phyloP scores from a whole-genome alignment of 2,329 filamentous ascomycete species.

The Beauveria medogensis region DNA sequence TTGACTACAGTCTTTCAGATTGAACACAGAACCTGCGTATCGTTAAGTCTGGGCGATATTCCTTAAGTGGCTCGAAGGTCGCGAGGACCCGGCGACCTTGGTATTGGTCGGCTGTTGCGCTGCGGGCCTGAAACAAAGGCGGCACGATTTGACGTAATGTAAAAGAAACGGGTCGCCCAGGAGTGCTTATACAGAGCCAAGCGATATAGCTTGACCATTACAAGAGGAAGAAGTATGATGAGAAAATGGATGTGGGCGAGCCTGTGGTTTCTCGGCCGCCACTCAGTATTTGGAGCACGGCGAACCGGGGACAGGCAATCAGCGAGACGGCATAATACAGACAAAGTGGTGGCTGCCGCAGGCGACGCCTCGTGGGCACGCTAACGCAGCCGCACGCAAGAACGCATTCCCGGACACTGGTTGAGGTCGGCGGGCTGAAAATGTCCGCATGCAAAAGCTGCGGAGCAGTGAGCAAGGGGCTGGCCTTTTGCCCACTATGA shows the following conservation, averaged over 20 bases:
- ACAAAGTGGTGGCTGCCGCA: neutral
- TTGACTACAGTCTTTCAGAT: neutral
- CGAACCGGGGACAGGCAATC: neutral
- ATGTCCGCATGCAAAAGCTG: neutral
- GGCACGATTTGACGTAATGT: neutral
- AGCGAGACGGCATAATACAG: neutral
- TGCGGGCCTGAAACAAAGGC: neutral
- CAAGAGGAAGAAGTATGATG: neutral
- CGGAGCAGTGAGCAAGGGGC: neutral
- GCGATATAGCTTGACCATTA: neutral
- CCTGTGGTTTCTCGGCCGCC: neutral
- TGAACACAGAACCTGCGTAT: neutral
- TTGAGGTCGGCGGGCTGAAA: neutral
- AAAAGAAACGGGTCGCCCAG: neutral
- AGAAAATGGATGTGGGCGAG: neutral
- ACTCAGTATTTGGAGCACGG: neutral
- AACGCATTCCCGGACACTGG: neutral
- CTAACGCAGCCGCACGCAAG: constrained; percentile 7
- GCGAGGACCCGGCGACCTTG: neutral
- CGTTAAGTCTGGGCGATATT: neutral
- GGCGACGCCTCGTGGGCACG: constrained; percentile 9
- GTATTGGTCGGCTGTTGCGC: neutral
- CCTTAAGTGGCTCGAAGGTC: neutral
- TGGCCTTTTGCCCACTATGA: neutral
- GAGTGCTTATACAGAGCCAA: neutral